Evolutionary conservation across 1,139 yeast genomes (phyloP).

Genomic region (Candida sp.): DNA sequence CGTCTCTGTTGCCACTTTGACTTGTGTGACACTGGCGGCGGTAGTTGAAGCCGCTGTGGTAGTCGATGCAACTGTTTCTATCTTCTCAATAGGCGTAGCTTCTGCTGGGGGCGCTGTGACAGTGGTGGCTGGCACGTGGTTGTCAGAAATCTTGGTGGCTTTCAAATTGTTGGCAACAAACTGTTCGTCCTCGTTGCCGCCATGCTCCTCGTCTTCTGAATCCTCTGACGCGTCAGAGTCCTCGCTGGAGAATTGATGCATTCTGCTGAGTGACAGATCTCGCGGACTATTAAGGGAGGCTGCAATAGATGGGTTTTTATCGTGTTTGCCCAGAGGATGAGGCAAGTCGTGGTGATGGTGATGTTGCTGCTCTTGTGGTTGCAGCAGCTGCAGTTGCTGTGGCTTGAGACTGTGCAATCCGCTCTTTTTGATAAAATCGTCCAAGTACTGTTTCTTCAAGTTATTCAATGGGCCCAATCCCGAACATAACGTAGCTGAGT

Average conservation of each 20-base stretch:
- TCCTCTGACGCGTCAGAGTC: slow-evolving; percentile 1
- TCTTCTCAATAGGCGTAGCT: not conserved
- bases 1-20: slow-evolving; percentile 1
- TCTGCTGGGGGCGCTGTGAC: not conserved
- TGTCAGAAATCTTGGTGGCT: not conserved
- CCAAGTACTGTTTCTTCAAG: slow-evolving; percentile 15
- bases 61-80: not conserved
- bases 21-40: slow-evolving; percentile 1
- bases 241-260: not conserved
- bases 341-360: not conserved
- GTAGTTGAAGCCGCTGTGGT: slow-evolving; percentile 1
- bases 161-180: slow-evolving; percentile 6
- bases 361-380: slow-evolving; percentile 1
- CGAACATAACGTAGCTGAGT: slow-evolving; percentile 57
- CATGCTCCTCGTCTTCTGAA: slow-evolving; percentile 8
- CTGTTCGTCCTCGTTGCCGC: slow-evolving; percentile 8
- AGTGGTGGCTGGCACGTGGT: not conserved
- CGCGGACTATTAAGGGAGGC: not conserved
- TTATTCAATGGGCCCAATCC: slow-evolving; percentile 35
- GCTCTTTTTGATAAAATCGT: slow-evolving; percentile 19
- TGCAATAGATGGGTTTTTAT: not conserved
- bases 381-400: not conserved
- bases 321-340: not conserved
- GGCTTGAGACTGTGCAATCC: not conserved
- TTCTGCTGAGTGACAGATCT: not conserved